These are phyloP conservation scores for Ophiobolus disseminans DNA, from an alignment of 2,329 filamentous ascomycete genomes.

Conservation along the genomic window DNA sequence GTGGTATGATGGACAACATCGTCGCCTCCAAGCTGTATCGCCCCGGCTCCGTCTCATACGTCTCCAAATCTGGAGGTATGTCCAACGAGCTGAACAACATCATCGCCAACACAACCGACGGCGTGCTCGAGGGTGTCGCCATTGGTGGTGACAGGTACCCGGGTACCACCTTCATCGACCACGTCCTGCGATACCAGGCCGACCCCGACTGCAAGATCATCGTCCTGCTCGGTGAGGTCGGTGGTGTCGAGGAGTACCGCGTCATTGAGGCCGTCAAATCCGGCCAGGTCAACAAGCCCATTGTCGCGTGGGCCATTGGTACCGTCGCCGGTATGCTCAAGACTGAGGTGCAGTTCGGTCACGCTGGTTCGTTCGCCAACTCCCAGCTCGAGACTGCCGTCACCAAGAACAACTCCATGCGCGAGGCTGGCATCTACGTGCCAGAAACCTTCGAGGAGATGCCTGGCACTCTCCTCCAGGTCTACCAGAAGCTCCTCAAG, in stretches of 20 bases:
- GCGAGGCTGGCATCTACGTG: conserved; percentile 90
- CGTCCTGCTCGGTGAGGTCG: conserved; percentile 93
- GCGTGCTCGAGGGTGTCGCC: conserved; percentile 98
- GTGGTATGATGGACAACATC: conserved; percentile 99
- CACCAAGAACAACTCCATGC: conserved; percentile 97
- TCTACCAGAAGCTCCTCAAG: conserved; percentile 89
- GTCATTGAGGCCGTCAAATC: conserved; percentile 98
- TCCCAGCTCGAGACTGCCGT: conserved; percentile 97
- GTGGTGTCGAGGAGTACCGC: conserved; percentile 99
- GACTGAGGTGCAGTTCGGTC: conserved; percentile 99
- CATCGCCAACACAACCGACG: conserved; percentile 92
- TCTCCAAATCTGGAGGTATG: conserved; percentile 99
- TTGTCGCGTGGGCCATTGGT: conserved; percentile 98
- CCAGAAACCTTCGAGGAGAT: conserved; percentile 97
- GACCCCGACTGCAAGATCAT: conserved; percentile 99
- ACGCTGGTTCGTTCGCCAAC: conserved; percentile 98
- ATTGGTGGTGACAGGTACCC: conserved; percentile 99
- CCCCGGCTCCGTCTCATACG: conserved; percentile 97
- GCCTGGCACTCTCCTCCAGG: conserved; percentile 74
- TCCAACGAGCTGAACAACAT: conserved; percentile 99
- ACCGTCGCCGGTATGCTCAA: conserved; percentile 99
- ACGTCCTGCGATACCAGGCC: conserved; percentile 93
- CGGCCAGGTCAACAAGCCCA: conserved; percentile 94
- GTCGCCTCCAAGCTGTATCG: conserved; percentile 99
- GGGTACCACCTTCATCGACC: conserved; percentile 98